phyloP scores from a whole-genome alignment of 2,329 filamentous ascomycete genomes.

The Fusarium solani-melongenae region DNA sequence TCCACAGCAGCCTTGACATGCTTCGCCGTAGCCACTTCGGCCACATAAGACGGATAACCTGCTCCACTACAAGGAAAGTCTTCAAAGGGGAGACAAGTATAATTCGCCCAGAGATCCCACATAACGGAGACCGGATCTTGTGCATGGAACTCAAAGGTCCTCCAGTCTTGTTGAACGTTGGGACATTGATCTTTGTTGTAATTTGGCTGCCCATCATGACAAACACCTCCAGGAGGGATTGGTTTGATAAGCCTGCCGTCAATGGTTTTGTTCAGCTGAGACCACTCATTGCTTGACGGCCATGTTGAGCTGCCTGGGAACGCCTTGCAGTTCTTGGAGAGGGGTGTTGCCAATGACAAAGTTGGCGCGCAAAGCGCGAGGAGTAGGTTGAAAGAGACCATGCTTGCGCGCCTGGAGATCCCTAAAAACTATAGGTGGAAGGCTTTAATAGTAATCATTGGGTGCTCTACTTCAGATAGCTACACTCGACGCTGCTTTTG shows the following conservation, averaged over 20 bases:
- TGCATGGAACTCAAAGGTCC: conserved; percentile 18
- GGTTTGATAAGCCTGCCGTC: conserved; percentile 2
- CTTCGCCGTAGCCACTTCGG: conserved; percentile 37
- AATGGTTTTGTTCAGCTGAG: not conserved
- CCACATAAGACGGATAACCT: conserved; percentile 39
- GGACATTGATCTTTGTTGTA: conserved; percentile 7
- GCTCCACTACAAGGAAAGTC: conserved; percentile 43
- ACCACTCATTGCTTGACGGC: conserved; percentile 5
- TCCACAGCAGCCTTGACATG: conserved; percentile 33
- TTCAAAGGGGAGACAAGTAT: conserved; percentile 56
- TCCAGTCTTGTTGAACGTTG: conserved; percentile 10
- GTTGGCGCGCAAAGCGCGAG: not conserved
- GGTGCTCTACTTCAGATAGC: too few relatives aligned
- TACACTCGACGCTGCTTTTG: not conserved
- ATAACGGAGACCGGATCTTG: conserved; percentile 24
- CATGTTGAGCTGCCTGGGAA: not conserved
- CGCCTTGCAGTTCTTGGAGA: conserved; percentile 6
- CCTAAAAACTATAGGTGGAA: not conserved
- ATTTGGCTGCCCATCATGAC: conserved; percentile 7
- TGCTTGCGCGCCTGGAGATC: not conserved
- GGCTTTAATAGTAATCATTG: too few relatives aligned
- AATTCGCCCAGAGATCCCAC: conserved; percentile 56
- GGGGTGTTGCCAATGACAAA: not conserved
- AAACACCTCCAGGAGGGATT: conserved; percentile 2
- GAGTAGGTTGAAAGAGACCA: not conserved